Evolutionary conservation across 768 basidiomycete species (phyloP).

Genomic region (Xerocomellus chrysenteron): DNA sequence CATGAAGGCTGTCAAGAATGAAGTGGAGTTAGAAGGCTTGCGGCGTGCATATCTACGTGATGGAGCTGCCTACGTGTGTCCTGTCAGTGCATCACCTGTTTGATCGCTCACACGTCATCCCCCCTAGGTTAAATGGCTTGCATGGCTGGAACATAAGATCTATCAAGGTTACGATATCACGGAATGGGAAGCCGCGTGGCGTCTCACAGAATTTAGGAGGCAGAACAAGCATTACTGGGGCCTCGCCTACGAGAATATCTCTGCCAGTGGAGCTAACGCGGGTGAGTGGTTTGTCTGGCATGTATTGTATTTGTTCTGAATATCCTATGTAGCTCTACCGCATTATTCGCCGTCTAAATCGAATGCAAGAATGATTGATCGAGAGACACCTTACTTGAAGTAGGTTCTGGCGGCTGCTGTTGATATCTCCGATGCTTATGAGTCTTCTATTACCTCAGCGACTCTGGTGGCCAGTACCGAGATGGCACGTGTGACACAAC

Average conservation of each 20-base stretch:
- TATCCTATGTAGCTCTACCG: conserved; percentile 60
- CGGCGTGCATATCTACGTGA: conserved; percentile 85
- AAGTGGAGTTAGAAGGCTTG: conserved; percentile 80
- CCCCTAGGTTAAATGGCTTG: conserved; percentile 70
- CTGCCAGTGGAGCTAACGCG: conserved; percentile 86
- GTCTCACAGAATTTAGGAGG: conserved; percentile 73
- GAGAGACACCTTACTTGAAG: conserved; percentile 86
- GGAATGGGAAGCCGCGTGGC: conserved; percentile 89
- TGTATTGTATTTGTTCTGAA: neutral
- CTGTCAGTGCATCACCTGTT: conserved; percentile 8
- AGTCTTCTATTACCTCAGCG: conserved; percentile 46
- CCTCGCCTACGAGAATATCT: conserved; percentile 87
- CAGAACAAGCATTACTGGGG: conserved; percentile 76
- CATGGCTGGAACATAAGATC: conserved; percentile 86
- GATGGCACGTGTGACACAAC: conserved; percentile 91
- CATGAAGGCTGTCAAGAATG: conserved; percentile 88
- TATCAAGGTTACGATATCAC: conserved; percentile 76
- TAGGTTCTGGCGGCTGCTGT: conserved; percentile 37
- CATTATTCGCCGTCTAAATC: conserved; percentile 83
- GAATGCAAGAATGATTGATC: conserved; percentile 70
- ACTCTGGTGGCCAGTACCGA: conserved; percentile 86
- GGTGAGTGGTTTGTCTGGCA: conserved; percentile 36
- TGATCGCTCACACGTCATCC: conserved; percentile 12
- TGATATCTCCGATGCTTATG: conserved; percentile 17
- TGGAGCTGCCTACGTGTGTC: conserved; percentile 77